Evolutionary conservation across 352 stramenopile species (phyloP).

Genomic region (Phytophthora sojae): DNA sequence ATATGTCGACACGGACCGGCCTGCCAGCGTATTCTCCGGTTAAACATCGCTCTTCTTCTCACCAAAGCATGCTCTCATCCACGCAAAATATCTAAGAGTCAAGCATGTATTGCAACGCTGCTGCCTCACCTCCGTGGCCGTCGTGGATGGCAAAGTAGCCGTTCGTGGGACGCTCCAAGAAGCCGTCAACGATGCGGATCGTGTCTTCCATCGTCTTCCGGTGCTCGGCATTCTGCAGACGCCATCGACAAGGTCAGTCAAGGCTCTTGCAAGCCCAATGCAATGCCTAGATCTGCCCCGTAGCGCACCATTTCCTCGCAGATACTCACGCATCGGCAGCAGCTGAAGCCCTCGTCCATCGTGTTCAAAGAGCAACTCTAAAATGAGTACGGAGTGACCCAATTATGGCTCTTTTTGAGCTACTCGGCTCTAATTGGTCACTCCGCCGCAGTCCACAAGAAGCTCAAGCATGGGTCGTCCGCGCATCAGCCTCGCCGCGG

Average conservation of each 20-base stretch:
- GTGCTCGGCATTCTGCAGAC: constrained; percentile 66
- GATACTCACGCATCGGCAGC: constrained; percentile 74
- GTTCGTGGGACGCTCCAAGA: constrained; percentile 55
- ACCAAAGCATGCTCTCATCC: neutral
- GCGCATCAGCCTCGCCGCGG: constrained; percentile 58
- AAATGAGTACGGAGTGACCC: constrained; percentile 8
- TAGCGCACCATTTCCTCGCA: constrained; percentile 78
- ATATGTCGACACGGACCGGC: constrained; percentile 72
- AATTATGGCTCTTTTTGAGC: neutral
- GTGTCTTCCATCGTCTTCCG: constrained; percentile 89
- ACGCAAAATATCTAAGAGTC: neutral
- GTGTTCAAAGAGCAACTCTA: constrained; percentile 12
- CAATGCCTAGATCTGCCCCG: neutral
- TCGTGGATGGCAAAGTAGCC: constrained; percentile 87
- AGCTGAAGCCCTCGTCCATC: constrained; percentile 47
- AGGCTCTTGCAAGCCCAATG: neutral
- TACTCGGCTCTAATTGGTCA: neutral
- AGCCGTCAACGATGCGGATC: constrained; percentile 76
- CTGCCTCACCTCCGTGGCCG: constrained; percentile 68
- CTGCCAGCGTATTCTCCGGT: constrained; percentile 25
- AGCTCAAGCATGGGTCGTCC: constrained; percentile 38
- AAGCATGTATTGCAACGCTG: neutral
- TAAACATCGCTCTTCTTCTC: neutral
- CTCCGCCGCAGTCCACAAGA: constrained; percentile 7
- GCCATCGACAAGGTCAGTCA: neutral